phyloP scores from a whole-genome alignment of 805 yeast genomes.

The Maudiozyma saulgeensis region DNA sequence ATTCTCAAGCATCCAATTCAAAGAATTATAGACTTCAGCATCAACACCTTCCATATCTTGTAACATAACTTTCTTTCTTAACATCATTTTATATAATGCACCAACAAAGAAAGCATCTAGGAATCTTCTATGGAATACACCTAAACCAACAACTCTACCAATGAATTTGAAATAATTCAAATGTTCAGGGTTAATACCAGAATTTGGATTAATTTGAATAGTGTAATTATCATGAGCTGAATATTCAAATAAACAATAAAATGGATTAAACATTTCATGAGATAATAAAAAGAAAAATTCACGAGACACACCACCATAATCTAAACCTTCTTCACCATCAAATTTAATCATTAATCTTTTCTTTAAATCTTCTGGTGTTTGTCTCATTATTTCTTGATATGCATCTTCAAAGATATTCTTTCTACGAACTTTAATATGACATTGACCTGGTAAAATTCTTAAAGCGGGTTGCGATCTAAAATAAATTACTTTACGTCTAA shows the following conservation, averaged over 20 bases:
- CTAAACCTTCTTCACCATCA: slow-evolving; percentile 98
- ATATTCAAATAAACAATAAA: slow-evolving; percentile 93
- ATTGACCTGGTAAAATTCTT: slow-evolving; percentile 95
- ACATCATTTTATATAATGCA: slow-evolving; percentile 95
- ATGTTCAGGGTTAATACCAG: slow-evolving; percentile 96
- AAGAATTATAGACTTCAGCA: slow-evolving; percentile 88
- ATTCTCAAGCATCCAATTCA: slow-evolving; percentile 93
- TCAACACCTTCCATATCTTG: slow-evolving; percentile 99
- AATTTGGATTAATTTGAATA: slow-evolving; percentile 93
- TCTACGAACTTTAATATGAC: slow-evolving; percentile 96
- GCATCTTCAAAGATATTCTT: slow-evolving; percentile 95
- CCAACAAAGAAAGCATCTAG: slow-evolving; percentile 97
- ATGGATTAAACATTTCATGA: slow-evolving; percentile 98
- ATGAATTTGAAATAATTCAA: slow-evolving; percentile 95
- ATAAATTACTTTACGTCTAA: slow-evolving; percentile 92
- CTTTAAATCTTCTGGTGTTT: slow-evolving; percentile 95
- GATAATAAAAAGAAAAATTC: slow-evolving; percentile 94
- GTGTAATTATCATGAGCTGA: slow-evolving; percentile 98
- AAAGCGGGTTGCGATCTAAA: slow-evolving; percentile 97
- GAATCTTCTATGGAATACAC: slow-evolving; percentile 96
- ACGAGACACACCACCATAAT: slow-evolving; percentile 98
- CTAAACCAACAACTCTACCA: slow-evolving; percentile 96
- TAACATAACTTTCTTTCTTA: slow-evolving; percentile 84
- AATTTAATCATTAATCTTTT: slow-evolving; percentile 96
- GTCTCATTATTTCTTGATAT: slow-evolving; percentile 97